Evolutionary conservation across 441 rosid species (phyloP).

Genomic region (Bruguiera hainesii): DNA sequence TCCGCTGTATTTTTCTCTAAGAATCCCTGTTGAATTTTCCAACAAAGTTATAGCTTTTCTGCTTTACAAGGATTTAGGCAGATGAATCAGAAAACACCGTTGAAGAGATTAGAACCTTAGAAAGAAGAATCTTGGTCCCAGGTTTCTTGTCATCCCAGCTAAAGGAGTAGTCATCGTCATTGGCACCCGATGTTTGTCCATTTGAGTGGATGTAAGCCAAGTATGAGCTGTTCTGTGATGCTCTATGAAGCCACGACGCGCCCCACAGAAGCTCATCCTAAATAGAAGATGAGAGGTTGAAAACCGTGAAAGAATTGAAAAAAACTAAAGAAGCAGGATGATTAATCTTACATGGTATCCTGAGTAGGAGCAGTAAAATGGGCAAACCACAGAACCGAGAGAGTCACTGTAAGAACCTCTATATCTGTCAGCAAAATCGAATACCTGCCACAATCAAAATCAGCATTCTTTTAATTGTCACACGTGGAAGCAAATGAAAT

Average conservation of each 20-base stretch:
- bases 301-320: background rate
- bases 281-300: slow-evolving; percentile 2
- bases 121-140: slow-evolving; percentile 71
- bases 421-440: slow-evolving; percentile 59
- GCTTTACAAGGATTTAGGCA: background rate
- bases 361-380: slow-evolving; percentile 75
- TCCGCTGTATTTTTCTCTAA: slow-evolving; percentile 41
- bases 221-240: slow-evolving; percentile 53
- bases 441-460: slow-evolving; percentile 34
- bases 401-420: slow-evolving; percentile 68
- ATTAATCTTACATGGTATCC: slow-evolving; percentile 46
- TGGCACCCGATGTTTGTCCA: slow-evolving; percentile 60
- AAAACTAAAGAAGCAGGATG: background rate
- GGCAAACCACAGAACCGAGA: slow-evolving; percentile 60
- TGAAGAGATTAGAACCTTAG: slow-evolving; percentile 43
- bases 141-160: slow-evolving; percentile 87
- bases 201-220: slow-evolving; percentile 56
- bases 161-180: slow-evolving; percentile 57
- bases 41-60: background rate
- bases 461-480: background rate
- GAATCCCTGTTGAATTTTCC: slow-evolving; percentile 45
- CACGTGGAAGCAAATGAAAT: background rate
- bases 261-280: slow-evolving; percentile 96
- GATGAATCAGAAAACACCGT: slow-evolving; percentile 1
- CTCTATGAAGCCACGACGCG: slow-evolving; percentile 90